phyloP scores from a whole-genome alignment of 495 filamentous ascomycete genomes.

The Neurospora intermedia region DNA sequence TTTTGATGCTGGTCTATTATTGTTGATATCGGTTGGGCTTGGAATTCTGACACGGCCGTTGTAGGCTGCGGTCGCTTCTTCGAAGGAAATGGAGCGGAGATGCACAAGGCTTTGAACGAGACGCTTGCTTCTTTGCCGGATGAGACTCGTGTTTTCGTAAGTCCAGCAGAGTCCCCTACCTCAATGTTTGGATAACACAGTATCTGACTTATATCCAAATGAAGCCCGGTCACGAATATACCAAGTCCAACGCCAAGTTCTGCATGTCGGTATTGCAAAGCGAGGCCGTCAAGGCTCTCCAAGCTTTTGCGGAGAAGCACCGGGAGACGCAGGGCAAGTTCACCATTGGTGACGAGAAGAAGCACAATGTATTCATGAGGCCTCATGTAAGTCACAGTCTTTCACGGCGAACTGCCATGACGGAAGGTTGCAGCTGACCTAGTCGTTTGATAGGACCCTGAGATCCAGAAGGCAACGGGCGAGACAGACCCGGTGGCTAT shows the following conservation, averaged over 20 bases:
- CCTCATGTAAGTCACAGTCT: constrained; percentile 50
- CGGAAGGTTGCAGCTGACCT: neutral
- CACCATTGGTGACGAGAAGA: constrained; percentile 96
- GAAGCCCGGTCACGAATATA: constrained; percentile 94
- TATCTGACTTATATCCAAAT: too few relatives aligned
- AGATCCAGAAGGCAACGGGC: constrained; percentile 74
- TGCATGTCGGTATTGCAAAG: constrained; percentile 59
- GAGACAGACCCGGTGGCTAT: constrained; percentile 75
- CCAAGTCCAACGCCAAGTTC: constrained; percentile 87
- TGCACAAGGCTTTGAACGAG: constrained; percentile 86
- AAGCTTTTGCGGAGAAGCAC: constrained; percentile 63
- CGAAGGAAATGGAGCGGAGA: constrained; percentile 75
- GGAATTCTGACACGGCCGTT: neutral
- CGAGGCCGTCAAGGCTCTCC: constrained; percentile 67
- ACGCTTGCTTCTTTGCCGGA: constrained; percentile 72
- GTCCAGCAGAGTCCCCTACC: too few relatives aligned
- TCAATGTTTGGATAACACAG: too few relatives aligned
- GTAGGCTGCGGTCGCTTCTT: constrained; percentile 94
- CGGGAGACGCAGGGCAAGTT: constrained; percentile 89
- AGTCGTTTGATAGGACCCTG: constrained; percentile 51
- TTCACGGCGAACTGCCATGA: neutral
- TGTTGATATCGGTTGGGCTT: neutral
- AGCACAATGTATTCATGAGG: constrained; percentile 96
- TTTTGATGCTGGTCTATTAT: too few relatives aligned
- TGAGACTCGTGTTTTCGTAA: constrained; percentile 85